These are phyloP conservation scores for Terana coerulea DNA, from an alignment of 768 basidiomycete genomes.

Conservation along the genomic window DNA sequence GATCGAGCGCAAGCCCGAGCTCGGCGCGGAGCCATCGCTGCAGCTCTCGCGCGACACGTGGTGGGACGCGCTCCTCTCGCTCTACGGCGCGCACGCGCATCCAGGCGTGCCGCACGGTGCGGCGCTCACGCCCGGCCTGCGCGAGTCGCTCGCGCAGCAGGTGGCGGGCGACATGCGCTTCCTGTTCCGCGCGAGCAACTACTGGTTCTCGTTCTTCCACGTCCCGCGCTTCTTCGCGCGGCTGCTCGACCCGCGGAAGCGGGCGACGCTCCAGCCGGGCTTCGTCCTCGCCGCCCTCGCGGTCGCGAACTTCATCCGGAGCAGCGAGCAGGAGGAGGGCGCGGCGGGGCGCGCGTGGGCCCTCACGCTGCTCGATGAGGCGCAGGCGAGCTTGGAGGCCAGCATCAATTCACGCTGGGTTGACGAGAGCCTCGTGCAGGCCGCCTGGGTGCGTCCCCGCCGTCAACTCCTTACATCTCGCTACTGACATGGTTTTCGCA, in stretches of 20 bases:
- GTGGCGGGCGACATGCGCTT: slow-evolving; percentile 59
- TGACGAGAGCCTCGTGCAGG: slow-evolving; percentile 70
- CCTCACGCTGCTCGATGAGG: slow-evolving; percentile 58
- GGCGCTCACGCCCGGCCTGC: slow-evolving; percentile 38
- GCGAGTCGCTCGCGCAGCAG: slow-evolving; percentile 40
- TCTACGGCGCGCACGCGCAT: slow-evolving; percentile 37
- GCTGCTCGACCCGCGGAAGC: slow-evolving; percentile 49
- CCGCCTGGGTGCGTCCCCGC: slow-evolving; percentile 58
- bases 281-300: slow-evolving; percentile 60
- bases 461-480: neutral
- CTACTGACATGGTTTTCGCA: neutral
- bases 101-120: slow-evolving; percentile 19
- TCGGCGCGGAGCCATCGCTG: slow-evolving; percentile 52
- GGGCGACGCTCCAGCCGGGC: slow-evolving; percentile 63
- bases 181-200: slow-evolving; percentile 58
- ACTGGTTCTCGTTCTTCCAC: slow-evolving; percentile 75
- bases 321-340: slow-evolving; percentile 56
- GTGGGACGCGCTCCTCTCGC: slow-evolving; percentile 68
- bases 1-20: slow-evolving; percentile 6
- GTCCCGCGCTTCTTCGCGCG: slow-evolving; percentile 62
- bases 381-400: slow-evolving; percentile 66
- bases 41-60: slow-evolving; percentile 69
- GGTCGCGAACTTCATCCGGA: slow-evolving; percentile 65
- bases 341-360: slow-evolving; percentile 51
- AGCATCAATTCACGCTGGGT: slow-evolving; percentile 70